These are phyloP conservation scores for Phtheirospermum japonicum DNA, from an alignment of 257 asterid species.

Conservation along the genomic window DNA sequence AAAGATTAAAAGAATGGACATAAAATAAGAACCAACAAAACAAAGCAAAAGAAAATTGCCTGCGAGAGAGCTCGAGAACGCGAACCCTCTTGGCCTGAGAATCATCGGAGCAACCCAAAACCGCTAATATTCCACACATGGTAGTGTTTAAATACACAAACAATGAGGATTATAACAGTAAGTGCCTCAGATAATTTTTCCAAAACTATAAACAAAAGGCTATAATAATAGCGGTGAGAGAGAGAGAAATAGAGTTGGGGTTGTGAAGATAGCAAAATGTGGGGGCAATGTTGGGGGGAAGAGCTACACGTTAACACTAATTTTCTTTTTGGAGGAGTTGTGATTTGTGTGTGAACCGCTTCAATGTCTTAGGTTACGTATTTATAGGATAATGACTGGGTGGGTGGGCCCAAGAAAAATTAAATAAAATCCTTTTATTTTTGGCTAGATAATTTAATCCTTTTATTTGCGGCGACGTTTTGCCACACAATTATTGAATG, in stretches of 20 bases:
- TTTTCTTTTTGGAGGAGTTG: too few relatives aligned
- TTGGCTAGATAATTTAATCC: not conserved
- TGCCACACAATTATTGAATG: too few relatives aligned
- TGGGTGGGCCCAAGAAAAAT: not conserved
- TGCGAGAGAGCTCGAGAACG: slow-evolving; percentile 98
- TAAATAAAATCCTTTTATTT: not conserved
- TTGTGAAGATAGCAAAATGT: slow-evolving; percentile 12
- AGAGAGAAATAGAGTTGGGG: slow-evolving; percentile 4
- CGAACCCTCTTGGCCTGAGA: slow-evolving; percentile 93
- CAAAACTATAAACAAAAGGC: not conserved
- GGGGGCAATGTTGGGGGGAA: slow-evolving; percentile 34
- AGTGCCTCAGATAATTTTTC: not conserved
- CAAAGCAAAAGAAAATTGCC: slow-evolving; percentile 42
- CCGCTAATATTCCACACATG: slow-evolving; percentile 94
- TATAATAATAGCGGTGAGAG: not conserved
- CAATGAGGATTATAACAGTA: too few relatives aligned
- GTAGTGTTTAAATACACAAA: not conserved
- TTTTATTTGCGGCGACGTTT: not conserved
- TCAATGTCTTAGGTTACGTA: slow-evolving; percentile 11
- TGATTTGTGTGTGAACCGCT: slow-evolving; percentile 20
- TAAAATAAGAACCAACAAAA: not conserved
- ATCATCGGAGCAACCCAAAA: slow-evolving; percentile 84
- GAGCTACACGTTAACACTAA: slow-evolving; percentile 24
- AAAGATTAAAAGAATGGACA: too few relatives aligned
- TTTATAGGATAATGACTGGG: slow-evolving; percentile 19